phyloP scores from a whole-genome alignment of 202 grass and related monocot species.

The Brachypodium distachyon region DNA sequence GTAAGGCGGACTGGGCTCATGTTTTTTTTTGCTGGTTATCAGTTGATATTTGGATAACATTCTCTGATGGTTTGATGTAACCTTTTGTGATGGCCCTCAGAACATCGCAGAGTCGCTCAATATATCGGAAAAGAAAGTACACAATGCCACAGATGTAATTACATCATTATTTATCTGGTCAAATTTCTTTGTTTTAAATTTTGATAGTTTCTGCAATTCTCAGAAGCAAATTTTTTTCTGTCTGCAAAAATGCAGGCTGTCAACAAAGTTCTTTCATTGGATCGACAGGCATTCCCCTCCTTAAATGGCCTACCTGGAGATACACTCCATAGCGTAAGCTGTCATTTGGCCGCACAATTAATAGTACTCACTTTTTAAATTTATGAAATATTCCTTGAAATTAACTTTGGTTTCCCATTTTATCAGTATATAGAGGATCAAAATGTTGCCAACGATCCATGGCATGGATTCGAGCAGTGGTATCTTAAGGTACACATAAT shows the following conservation, averaged over 20 bases:
- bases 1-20: conserved; percentile 17
- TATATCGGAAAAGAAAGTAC: conserved; percentile 79
- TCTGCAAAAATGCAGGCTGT: conserved; percentile 48
- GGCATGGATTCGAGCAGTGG: conserved; percentile 77
- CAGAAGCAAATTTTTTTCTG: neutral
- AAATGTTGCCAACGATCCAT: conserved; percentile 77
- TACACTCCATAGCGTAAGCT: conserved; percentile 75
- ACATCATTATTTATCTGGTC: neutral
- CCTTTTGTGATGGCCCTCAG: conserved; percentile 35
- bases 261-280: conserved; percentile 73
- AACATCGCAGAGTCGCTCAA: conserved; percentile 72
- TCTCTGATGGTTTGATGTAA: neutral
- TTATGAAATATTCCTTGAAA: neutral
- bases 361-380: neutral
- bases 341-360: conserved; percentile 2
- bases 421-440: conserved; percentile 77
- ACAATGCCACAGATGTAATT: conserved; percentile 67
- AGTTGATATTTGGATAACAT: too few relatives aligned
- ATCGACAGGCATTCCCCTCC: conserved; percentile 83
- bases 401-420: neutral
- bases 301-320: conserved; percentile 67
- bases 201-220: conserved; percentile 22
- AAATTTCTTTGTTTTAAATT: neutral
- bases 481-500: conserved; percentile 59
- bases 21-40: neutral